Conservation (phyloP, 2,329 filamentous ascomycete genomes). For the Colletotrichum sp. region DNA sequence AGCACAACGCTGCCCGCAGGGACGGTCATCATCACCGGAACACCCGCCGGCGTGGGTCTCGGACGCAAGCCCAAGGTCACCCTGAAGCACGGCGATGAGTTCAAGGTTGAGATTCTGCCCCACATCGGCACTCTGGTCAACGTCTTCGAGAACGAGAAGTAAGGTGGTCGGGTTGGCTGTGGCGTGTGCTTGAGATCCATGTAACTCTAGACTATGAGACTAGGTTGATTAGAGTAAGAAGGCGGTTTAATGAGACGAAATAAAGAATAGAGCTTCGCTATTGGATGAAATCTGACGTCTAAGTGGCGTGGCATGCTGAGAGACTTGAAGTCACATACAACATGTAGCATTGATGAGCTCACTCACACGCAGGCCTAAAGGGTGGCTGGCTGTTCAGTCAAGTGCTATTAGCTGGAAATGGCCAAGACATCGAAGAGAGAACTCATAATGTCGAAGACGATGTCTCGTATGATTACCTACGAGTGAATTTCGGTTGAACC, state of each 20-base stretch:
- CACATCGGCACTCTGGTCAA: constrained; percentile 49
- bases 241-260: not conserved
- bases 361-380: too few species aligned
- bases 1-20: constrained; percentile 45
- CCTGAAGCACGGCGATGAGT: constrained; percentile 44
- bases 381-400: too few species aligned
- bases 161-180: not conserved
- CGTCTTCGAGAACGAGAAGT: constrained; percentile 16
- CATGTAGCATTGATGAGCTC: too few species aligned
- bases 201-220: not conserved
- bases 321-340: too few species aligned
- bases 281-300: not conserved
- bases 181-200: not conserved
- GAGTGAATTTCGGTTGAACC: too few species aligned
- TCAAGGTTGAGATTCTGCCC: constrained; percentile 45
- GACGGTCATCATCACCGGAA: constrained; percentile 49
- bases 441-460: too few species aligned
- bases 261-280: accelerated
- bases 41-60: constrained; percentile 45
- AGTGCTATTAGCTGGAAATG: too few species aligned
- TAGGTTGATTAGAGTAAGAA: accelerated
- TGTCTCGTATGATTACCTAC: too few species aligned
- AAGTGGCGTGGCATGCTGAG: too few species aligned
- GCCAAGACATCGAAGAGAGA: too few species aligned
- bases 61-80: constrained; percentile 40